Conservation (phyloP, 306 rosid genomes). For the Inga laurina region DNA sequence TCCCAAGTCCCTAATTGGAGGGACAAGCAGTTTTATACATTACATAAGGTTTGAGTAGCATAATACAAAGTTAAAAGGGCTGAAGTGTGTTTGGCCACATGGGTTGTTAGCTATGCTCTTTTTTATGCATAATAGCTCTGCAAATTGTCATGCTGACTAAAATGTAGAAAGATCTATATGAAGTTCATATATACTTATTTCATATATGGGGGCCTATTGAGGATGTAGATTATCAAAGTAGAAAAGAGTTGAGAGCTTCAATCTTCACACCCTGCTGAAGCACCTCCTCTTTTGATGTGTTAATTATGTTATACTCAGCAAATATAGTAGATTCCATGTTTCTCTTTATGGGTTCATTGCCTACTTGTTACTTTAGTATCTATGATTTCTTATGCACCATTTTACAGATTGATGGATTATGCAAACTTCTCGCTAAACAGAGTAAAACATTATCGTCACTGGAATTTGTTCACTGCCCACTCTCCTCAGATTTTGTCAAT, state of each 20-base stretch:
- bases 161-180: background rate
- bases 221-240: background rate
- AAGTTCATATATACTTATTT: constrained; percentile 2
- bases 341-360: constrained; percentile 26
- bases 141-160: background rate
- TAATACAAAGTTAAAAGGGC: background rate
- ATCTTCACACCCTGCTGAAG: constrained; percentile 23
- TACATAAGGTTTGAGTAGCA: constrained; percentile 1
- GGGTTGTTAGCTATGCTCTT: constrained; percentile 13
- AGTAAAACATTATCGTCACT: constrained; percentile 68
- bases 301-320: constrained; percentile 9
- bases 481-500: constrained; percentile 56
- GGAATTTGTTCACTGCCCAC: constrained; percentile 73
- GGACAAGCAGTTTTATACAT: background rate
- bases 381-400: constrained; percentile 39
- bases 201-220: background rate
- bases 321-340: constrained; percentile 23
- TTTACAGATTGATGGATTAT: constrained; percentile 73
- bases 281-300: constrained; percentile 21
- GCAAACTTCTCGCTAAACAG: constrained; percentile 77
- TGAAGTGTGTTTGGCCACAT: constrained; percentile 4
- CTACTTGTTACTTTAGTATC: constrained; percentile 29
- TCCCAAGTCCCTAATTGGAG: constrained; percentile 7
- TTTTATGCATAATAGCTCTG: background rate
- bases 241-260: constrained; percentile 24